Base-by-base conservation (phyloP, 495 filamentous ascomycete species). In the Neurospora sp. region DNA sequence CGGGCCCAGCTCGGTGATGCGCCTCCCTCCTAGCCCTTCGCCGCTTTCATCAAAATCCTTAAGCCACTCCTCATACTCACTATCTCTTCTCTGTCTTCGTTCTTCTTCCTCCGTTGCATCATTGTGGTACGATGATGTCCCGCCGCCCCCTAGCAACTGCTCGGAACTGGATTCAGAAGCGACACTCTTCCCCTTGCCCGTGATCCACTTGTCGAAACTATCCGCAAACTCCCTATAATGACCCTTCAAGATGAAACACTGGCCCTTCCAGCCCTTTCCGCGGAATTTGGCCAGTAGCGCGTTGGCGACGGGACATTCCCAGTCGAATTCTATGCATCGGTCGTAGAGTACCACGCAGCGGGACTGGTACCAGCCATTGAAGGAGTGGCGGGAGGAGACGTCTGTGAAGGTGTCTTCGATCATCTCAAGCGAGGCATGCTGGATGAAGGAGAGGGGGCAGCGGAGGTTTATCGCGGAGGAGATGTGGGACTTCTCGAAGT, bases 291-390 rank as follows among this genome's bases (percentile, higher is more conserved):
- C 75, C 68, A 79, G 79, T 8, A 86, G 73, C 0, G 81, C 79
- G 16, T 82, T 81, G 40, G 84, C 84, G 14, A 79, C 77, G 11
- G 84, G 84, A 48, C 83, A 84, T 69, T 86, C 83, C 83, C 84
- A 85, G 12, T 82, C 72, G 35, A 81, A 84, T 41, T 86, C 84
- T 10, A 84, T 76, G 3, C 81, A 76, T 42, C 81, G 77, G 71
- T 85, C 84, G 73, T 86, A 86, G 66, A 86, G 84, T n/a, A 86
- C 82, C 18, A 86, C 77, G 20, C 84, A 85, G 68, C 79, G 81
- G 68, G 76, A 83, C 22, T 79, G 78, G 14, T 76, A 77, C 84
- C 84, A 85, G 37, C 84, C 83, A 73, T 78, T 77, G 69, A 86
- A 86, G 69, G 78, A 81, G 40, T 79, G 79, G 0, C 82, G 80